A percentile compares a stretch with the other conserved stretches of the same genome.
Evolutionary conservation across 495 filamentous ascomycete genomes (phyloP).

Genomic region (Talaromyces borbonicus): DNA sequence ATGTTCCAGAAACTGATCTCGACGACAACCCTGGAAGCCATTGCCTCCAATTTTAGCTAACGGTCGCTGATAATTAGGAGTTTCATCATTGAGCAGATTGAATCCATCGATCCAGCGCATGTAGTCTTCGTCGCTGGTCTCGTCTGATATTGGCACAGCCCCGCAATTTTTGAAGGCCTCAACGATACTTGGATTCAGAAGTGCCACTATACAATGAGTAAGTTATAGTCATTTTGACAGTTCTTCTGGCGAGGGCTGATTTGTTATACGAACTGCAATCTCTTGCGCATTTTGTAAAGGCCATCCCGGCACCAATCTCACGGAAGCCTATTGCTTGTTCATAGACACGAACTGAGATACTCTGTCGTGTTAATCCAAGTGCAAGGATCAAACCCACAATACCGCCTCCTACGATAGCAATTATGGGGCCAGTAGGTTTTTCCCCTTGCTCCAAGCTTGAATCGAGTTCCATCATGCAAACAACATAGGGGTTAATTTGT

Average conservation of each 20-base stretch:
- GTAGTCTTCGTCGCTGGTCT: slow-evolving; percentile 13
- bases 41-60: slow-evolving; percentile 21
- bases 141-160: slow-evolving; percentile 11
- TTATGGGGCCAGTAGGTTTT: too few species aligned
- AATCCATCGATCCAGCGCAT: slow-evolving; percentile 30
- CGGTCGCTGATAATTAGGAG: slow-evolving; percentile 6
- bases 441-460: too few species aligned
- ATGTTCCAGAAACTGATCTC: slow-evolving; percentile 48
- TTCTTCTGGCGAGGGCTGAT: too few species aligned
- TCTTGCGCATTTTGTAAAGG: slow-evolving; percentile 28
- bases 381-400: slow-evolving; percentile 32
- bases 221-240: too few species aligned
- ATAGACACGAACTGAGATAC: slow-evolving; percentile 30
- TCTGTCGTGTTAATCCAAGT: slow-evolving; percentile 24
- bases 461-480: too few species aligned
- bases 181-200: slow-evolving; percentile 15
- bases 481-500: too few species aligned
- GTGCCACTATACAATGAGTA: too few species aligned
- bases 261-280: too few species aligned
- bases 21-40: slow-evolving; percentile 38
- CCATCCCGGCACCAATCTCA: slow-evolving; percentile 36
- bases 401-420: slow-evolving; percentile 37
- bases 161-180: slow-evolving; percentile 2
- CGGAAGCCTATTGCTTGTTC: slow-evolving; percentile 26
- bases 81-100: slow-evolving; percentile 9